Evolutionary conservation across 1,284 basidiomycete genomes (phyloP), one percentile per base, ranked within the genome.

Genomic region (Phaffia rhodozyma): DNA sequence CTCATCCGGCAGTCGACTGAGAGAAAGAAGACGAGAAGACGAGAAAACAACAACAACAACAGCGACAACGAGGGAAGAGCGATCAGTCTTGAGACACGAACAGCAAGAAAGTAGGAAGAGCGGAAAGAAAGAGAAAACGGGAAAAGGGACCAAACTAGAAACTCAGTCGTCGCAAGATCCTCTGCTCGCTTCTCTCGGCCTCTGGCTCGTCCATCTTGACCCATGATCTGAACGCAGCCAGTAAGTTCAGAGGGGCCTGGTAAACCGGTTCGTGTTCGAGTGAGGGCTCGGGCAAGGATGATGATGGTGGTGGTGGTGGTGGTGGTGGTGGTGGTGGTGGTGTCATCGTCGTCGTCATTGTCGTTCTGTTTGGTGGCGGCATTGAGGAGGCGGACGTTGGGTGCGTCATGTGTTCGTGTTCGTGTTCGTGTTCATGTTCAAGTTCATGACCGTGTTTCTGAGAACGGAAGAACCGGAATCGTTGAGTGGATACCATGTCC

Each of bases 1-100:
- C 34, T 64, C 62, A n/a, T 47, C n/a, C 4, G 62, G 62, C 11
- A 64, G 43, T 16, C 57, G 62, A 23, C 57, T 64, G 57, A 16
- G 61, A 20, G 30, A 6, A 21, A 1, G 51, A 6, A 27, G 38
- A 20, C 27, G 25, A 38, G 5, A 21, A 20, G 5, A 43, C 43
- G 48, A 62, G 16, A 16, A 27, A 55, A 30, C 23, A 29, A 5
- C 51, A 23, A 16, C n/a, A 11, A 29, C 7, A 29, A 29, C 9
- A 54, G 52, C 30, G 52, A 54, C 23, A 9, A 7, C 23, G 30
- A 23, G 23, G 52, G 52, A n/a, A 54, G 58, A 3, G 62, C 47
- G n/a, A 64, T 38, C 18, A 57, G 62, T 34, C 62, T 63, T 34
- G 23, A 21, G 38, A 32, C 2, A 21, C n/a, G 25, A 16, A n/a